Conservation (phyloP, 2,329 filamentous ascomycete species). For the Penicillium glabrum region DNA sequence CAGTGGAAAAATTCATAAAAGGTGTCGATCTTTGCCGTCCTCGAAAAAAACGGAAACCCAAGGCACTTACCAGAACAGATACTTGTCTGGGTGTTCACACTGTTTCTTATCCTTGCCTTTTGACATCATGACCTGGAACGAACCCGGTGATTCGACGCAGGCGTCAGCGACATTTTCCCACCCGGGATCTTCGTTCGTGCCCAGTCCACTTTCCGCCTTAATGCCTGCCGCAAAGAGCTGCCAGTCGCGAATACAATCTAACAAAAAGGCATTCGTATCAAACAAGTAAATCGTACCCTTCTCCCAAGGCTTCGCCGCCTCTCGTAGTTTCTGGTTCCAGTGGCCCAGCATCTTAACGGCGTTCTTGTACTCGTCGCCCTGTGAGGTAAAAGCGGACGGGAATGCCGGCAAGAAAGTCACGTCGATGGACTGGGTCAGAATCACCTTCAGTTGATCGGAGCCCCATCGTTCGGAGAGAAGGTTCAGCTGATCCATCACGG, state of each 20-base stretch:
- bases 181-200: constrained; percentile 31
- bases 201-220: constrained; percentile 35
- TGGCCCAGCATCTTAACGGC: constrained; percentile 32
- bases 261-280: constrained; percentile 40
- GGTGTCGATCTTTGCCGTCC: constrained; percentile 8
- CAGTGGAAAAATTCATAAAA: background rate
- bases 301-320: constrained; percentile 32
- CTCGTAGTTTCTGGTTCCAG: constrained; percentile 36
- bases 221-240: constrained; percentile 38
- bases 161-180: constrained; percentile 40
- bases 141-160: constrained; percentile 31
- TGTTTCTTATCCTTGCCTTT: constrained; percentile 19
- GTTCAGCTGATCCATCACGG: constrained; percentile 35
- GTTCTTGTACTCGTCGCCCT: constrained; percentile 31
- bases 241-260: constrained; percentile 40
- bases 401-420: constrained; percentile 43
- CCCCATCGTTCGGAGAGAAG: constrained; percentile 29
- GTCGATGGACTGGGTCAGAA: constrained; percentile 40
- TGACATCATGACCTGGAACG: constrained; percentile 32
- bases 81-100: constrained; percentile 39
- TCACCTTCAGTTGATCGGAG: constrained; percentile 33
- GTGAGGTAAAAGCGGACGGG: constrained; percentile 7
- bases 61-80: constrained; percentile 41
- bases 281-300: constrained; percentile 38
- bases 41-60: background rate